A percentile compares a stretch with the other conserved stretches of the same genome.
Conservation (phyloP, 805 yeast genomes). For the Ogataea haglerorum region DNA sequence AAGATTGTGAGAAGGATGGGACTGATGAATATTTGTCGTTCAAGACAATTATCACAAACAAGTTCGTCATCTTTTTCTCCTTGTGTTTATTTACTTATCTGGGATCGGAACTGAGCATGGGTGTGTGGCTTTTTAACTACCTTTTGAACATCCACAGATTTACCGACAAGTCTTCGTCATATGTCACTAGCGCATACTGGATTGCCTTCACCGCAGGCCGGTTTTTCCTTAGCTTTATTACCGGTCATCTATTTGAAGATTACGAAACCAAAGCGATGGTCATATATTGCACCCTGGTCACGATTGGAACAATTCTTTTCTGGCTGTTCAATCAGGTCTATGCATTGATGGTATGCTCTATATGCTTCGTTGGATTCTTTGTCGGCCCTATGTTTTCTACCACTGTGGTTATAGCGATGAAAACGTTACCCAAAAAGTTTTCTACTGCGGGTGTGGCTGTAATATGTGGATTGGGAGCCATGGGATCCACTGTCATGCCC, state of each 20-base stretch:
- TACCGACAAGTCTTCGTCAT: conserved; percentile 39
- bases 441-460: conserved; percentile 71
- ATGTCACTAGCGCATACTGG: conserved; percentile 52
- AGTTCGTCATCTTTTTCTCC: conserved; percentile 40
- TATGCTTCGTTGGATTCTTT: conserved; percentile 43
- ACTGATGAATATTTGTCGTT: conserved; percentile 20
- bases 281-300: conserved; percentile 34
- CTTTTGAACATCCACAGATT: conserved; percentile 38
- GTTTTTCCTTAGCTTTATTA: conserved; percentile 43
- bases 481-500: conserved; percentile 78
- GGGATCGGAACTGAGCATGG: conserved; percentile 52
- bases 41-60: conserved; percentile 31
- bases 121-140: conserved; percentile 51
- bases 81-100: conserved; percentile 44
- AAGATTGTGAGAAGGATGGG: conserved; percentile 16
- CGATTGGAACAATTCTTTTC: conserved; percentile 36
- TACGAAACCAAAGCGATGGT: conserved; percentile 40
- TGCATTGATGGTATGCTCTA: conserved; percentile 33
- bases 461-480: conserved; percentile 76
- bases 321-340: conserved; percentile 24
- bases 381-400: conserved; percentile 66
- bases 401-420: conserved; percentile 60
- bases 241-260: conserved; percentile 42
- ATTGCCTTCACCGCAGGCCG: conserved; percentile 48
- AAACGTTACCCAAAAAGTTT: conserved; percentile 54